Base-by-base conservation (phyloP, 208 protist species). In the Angomonas desouzai region DNA sequence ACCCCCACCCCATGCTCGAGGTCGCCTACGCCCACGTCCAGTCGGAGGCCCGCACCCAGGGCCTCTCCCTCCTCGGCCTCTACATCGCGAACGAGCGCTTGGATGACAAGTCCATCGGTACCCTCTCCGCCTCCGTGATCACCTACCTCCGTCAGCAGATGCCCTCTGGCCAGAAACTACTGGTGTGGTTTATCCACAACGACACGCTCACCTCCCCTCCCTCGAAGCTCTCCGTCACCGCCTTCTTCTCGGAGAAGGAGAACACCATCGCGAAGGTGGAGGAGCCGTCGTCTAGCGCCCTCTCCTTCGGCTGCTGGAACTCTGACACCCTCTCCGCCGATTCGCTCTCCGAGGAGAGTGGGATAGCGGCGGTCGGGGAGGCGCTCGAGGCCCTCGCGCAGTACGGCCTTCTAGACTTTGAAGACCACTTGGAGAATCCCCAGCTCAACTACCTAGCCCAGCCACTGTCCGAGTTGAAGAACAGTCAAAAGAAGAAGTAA, bases 381-480 rank as follows among this genome's bases (percentile, higher is more conserved):
- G 85, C 85, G 27, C 63, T 94, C 22, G 81, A 88, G 63, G 77
- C 76, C 11, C 81, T 92, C 25, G 85, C 81, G 56, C 81, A 86
- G 68, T 87, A 87, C 72, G 77, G 79, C 30, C 60, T 94, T 3
- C 69, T 84, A 0, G 89, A 94, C 77, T 87, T 94, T 48, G 89
- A 94, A 62, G 85, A 94, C 51, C 89, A 94, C 65, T 66, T 94
- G 47, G 85, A 94, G 70, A 77, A 87, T 48, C 81, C 84, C 45
- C 75, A 83, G 40, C 29, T 90, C 18, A 83, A 88, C 60, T 94
- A 91, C 62, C 56, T 92, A 20, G 81, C 88, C 58, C 88, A 94
- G 74, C 71, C 78, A 1, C 64, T 90, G 40, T 33, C 58, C 2
- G 63, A 69, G 10, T 76, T 87, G 28, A 34, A 36, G 28, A 11